Conservation (phyloP, 495 filamentous ascomycete genomes). For the Xylaria nigripes region DNA sequence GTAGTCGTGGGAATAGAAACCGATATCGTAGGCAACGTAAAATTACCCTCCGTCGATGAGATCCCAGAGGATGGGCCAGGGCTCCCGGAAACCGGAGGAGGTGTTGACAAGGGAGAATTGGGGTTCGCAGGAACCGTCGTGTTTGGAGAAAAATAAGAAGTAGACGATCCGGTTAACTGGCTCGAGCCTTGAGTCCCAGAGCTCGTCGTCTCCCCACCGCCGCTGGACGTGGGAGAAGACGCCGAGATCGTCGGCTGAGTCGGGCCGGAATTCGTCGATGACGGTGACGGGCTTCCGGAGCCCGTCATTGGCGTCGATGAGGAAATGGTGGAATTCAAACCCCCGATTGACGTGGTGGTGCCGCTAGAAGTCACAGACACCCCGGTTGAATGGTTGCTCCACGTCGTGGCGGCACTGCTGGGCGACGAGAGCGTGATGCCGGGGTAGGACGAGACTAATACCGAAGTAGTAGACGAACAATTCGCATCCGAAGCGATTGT, state of each 20-base stretch:
- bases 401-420: neutral
- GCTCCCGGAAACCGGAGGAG: too few relatives aligned
- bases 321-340: neutral
- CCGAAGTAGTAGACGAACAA: neutral
- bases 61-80: too few relatives aligned
- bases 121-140: too few relatives aligned
- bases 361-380: neutral
- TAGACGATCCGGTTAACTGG: neutral
- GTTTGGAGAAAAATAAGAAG: too few relatives aligned
- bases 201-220: neutral
- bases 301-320: neutral
- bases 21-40: neutral
- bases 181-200: neutral
- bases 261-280: neutral
- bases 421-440: neutral
- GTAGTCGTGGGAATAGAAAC: neutral
- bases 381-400: neutral
- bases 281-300: neutral
- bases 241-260: neutral
- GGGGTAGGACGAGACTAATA: neutral
- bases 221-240: neutral
- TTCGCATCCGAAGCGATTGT: neutral
- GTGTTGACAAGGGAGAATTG: too few relatives aligned
- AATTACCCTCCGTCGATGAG: neutral
- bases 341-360: neutral